These are phyloP conservation scores for Plantago rigida DNA, from an alignment of 305 asterid genomes.

Conservation along the genomic window DNA sequence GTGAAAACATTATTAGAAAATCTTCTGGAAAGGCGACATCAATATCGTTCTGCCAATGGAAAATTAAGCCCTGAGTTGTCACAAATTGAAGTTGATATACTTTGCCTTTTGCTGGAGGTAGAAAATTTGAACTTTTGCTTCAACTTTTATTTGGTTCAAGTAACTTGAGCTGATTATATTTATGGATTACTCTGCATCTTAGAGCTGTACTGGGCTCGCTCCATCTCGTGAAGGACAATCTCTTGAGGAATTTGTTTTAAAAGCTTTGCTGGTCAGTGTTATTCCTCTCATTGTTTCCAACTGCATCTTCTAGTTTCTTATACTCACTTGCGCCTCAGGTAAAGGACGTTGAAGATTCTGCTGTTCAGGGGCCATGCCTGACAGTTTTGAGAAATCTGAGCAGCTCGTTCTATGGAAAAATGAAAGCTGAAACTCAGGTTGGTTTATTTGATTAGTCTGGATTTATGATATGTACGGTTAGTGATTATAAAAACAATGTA, in stretches of 20 bases:
- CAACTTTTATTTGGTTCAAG: slow-evolving; percentile 9
- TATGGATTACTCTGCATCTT: slow-evolving; percentile 18
- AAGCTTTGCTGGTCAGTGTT: slow-evolving; percentile 60
- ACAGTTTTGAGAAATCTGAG: slow-evolving; percentile 56
- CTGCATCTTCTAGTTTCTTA: slow-evolving; percentile 14
- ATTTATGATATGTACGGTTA: slow-evolving; percentile 11
- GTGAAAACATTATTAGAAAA: slow-evolving; percentile 45
- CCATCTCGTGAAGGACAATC: slow-evolving; percentile 37
- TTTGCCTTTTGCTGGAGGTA: slow-evolving; percentile 83
- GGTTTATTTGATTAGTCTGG: slow-evolving; percentile 13
- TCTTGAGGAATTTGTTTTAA: slow-evolving; percentile 37
- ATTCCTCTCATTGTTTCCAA: slow-evolving; percentile 6
- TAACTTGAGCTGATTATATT: slow-evolving; percentile 4
- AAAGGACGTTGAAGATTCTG: slow-evolving; percentile 44
- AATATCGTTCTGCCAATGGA: slow-evolving; percentile 33
- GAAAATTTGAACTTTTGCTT: slow-evolving; percentile 11
- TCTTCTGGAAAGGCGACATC: slow-evolving; percentile 53
- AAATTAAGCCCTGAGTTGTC: slow-evolving; percentile 39
- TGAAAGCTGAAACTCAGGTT: slow-evolving; percentile 71
- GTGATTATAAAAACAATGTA: background rate
- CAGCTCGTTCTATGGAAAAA: slow-evolving; percentile 44
- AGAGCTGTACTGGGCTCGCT: slow-evolving; percentile 48
- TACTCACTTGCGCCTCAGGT: slow-evolving; percentile 36
- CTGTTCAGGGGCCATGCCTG: slow-evolving; percentile 56
- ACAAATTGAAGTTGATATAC: slow-evolving; percentile 48